A percentile compares a stretch with the other conserved stretches of the same genome.
These are phyloP conservation scores for Tolypocladium sp. DNA, from an alignment of 2,329 filamentous ascomycete species.

Conservation along the genomic window DNA sequence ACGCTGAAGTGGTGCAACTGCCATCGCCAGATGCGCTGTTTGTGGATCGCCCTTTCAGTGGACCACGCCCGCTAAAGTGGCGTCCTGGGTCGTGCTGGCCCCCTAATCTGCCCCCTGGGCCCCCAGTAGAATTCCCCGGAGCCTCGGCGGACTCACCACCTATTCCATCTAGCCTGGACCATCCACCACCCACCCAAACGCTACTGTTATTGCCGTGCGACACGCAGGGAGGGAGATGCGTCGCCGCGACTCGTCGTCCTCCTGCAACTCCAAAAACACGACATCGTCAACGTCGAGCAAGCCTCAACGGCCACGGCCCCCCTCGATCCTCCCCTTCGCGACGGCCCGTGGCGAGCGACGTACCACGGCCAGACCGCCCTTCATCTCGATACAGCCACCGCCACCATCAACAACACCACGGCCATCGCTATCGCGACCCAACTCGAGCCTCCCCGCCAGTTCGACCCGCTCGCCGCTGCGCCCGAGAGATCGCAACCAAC, in stretches of 20 bases:
- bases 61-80: background rate
- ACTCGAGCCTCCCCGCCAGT: constrained; percentile 1
- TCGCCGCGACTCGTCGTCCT: constrained; percentile 1
- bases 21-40: background rate
- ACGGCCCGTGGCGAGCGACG: background rate
- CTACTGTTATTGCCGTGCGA: background rate
- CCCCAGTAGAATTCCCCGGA: background rate
- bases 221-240: background rate
- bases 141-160: background rate
- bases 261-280: background rate
- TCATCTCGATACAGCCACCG: background rate
- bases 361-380: constrained; percentile 2
- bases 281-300: constrained; percentile 1
- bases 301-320: background rate
- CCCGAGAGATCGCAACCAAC: constrained; percentile 8
- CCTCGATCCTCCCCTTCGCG: constrained; percentile 2
- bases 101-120: background rate
- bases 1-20: background rate
- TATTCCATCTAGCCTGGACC: background rate
- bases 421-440: background rate
- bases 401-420: background rate
- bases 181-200: background rate
- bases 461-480: constrained; percentile 11
- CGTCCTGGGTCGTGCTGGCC: background rate
- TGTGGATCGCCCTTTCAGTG: background rate